Evolutionary conservation across 2,329 filamentous ascomycete species (phyloP), one percentile per base, ranked within the genome.

Genomic region (Pezicula radicicola): DNA sequence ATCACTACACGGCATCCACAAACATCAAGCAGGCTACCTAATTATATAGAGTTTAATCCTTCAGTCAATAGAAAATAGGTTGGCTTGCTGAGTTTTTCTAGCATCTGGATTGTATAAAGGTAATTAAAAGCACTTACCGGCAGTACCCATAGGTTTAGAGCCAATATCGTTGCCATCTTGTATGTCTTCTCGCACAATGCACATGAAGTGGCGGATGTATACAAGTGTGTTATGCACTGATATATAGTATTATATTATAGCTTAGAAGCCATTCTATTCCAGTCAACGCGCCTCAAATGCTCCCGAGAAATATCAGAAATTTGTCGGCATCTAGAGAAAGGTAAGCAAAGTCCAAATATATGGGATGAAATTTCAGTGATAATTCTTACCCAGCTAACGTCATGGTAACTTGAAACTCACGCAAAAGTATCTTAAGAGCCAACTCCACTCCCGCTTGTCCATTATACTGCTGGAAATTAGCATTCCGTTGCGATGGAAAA

Each of bases 391-490:
- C 67, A 33, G 66, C 64, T 9, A 69, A 47, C 18, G 60, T 62
- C 67, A 69, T 68, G 4, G 63, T 64, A 28, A 64, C 63, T 48
- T 52, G 56, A 27, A 70, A 52, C 47, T 70, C 68, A 51, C 67
- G 58, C 28, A 59, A 54, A 35, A 70, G 55, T 18, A 69, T 66
- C 46, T 60, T 58, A 15, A 70, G 55, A 6, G 62, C 66, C 37
- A 69, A 50, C 36, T 70, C 68, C 4, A 70, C 66, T 6, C 67
- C 67, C 33, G 63, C 61, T 49, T 68, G 63, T n/a, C 68, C 67
- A 42, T 65, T 57, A 50, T 66, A 55, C 54, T 58, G 18, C 36
- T 21, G 3, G 39, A 13, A n/a, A 19, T 19, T n/a, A 19, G 8
- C 36, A 18, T 21, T n/a, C 19, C 21, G 27, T 3, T 1, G 19